A percentile compares a stretch with the other conserved stretches of the same genome.
Evolutionary conservation across 768 basidiomycete genomes (phyloP).

Genomic region (Phaffia tasmanica): DNA sequence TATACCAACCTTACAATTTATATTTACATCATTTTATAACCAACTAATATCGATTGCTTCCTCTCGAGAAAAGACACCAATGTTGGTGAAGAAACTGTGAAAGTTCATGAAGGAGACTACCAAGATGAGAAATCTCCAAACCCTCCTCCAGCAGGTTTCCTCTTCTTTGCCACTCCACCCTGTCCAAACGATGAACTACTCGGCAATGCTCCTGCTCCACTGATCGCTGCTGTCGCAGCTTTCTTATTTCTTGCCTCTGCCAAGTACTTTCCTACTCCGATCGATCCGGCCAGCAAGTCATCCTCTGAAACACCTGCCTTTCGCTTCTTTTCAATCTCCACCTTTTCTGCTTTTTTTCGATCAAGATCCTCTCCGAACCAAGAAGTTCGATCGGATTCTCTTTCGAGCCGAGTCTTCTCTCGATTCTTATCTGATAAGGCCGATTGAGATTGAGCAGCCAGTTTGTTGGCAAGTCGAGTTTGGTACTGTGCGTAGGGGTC

Average conservation of each 20-base stretch:
- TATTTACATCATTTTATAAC: too few relatives aligned
- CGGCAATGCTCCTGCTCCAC: constrained; percentile 17
- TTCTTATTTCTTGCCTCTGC: constrained; percentile 34
- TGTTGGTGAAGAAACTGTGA: too few relatives aligned
- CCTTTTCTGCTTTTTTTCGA: constrained; percentile 35
- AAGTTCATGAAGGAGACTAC: constrained; percentile 39
- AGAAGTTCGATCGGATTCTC: constrained; percentile 41
- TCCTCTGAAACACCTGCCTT: constrained; percentile 31
- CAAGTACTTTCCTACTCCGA: constrained; percentile 71
- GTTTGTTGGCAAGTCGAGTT: constrained; percentile 62
- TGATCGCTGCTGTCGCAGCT: constrained; percentile 25
- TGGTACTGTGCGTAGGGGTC: constrained; percentile 95
- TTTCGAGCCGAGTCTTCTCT: constrained; percentile 32
- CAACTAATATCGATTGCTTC: too few relatives aligned
- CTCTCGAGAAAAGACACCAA: too few relatives aligned
- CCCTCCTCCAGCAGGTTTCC: constrained; percentile 53
- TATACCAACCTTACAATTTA: too few relatives aligned
- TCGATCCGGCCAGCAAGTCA: constrained; percentile 29
- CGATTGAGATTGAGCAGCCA: constrained; percentile 46
- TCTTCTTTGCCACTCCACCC: constrained; percentile 52
- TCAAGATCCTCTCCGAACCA: constrained; percentile 66
- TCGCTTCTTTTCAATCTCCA: constrained; percentile 8
- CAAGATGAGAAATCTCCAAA: constrained; percentile 86
- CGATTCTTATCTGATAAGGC: constrained; percentile 16
- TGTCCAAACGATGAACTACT: constrained; percentile 35